phyloP scores from a whole-genome alignment of 2,329 filamentous ascomycete species.

The Aciculosporium take region DNA sequence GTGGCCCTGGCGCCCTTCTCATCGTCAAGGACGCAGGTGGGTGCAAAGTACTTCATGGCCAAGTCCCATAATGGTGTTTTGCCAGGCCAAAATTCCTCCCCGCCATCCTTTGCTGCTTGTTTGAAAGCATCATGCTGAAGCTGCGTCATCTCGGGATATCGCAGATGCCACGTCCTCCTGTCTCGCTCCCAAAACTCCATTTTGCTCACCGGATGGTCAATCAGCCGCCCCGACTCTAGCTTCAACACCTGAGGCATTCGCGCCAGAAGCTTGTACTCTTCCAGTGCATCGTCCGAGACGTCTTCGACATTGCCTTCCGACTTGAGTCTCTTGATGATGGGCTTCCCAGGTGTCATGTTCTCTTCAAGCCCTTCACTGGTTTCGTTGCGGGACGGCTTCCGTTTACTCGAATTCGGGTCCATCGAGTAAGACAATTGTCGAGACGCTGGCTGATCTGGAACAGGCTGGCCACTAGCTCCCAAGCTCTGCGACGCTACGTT shows the following conservation, averaged over 20 bases:
- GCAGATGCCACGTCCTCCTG: conserved; percentile 41
- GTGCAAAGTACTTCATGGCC: conserved; percentile 45
- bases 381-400: conserved; percentile 35
- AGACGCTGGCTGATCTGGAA: conserved; percentile 10
- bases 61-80: conserved; percentile 39
- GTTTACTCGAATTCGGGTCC: conserved; percentile 38
- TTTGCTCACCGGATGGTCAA: conserved; percentile 43
- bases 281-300: conserved; percentile 20
- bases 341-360: conserved; percentile 23
- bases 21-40: conserved; percentile 16
- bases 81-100: conserved; percentile 39
- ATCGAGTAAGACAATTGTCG: conserved; percentile 14
- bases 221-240: conserved; percentile 38
- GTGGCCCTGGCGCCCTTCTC: neutral
- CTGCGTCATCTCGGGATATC: conserved; percentile 50
- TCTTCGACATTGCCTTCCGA: conserved; percentile 30
- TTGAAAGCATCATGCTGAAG: conserved; percentile 42
- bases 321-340: conserved; percentile 41
- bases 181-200: conserved; percentile 44
- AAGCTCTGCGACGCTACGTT: conserved; percentile 42
- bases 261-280: conserved; percentile 33
- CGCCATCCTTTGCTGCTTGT: conserved; percentile 32
- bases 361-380: conserved; percentile 38
- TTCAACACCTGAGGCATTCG: conserved; percentile 34
- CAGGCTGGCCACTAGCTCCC: conserved; percentile 27